Evolutionary conservation across 768 basidiomycete species (phyloP).

Genomic region (Amanita molliuscula): DNA sequence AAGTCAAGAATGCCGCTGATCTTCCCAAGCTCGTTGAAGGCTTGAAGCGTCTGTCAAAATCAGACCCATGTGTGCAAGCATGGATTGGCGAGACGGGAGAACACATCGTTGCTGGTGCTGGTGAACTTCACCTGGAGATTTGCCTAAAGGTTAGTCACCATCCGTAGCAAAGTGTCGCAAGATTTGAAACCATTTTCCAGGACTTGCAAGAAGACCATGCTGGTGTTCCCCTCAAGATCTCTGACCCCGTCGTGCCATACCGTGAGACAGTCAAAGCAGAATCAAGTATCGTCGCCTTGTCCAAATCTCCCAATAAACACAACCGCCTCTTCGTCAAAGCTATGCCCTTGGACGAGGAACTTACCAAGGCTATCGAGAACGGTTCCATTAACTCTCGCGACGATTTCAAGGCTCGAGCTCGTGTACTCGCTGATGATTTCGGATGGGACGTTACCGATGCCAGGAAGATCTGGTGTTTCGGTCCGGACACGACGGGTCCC

Average conservation of each 20-base stretch:
- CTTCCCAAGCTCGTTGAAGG: constrained; percentile 99
- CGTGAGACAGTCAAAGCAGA: constrained; percentile 96
- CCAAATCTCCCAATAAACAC: constrained; percentile 99
- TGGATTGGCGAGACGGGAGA: constrained; percentile 90
- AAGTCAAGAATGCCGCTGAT: constrained; percentile 99
- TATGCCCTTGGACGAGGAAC: constrained; percentile 86
- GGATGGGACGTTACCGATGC: constrained; percentile 99
- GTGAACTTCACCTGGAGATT: constrained; percentile 98
- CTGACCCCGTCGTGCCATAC: constrained; percentile 95
- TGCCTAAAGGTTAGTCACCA: constrained; percentile 74
- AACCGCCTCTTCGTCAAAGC: constrained; percentile 97
- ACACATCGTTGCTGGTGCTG: constrained; percentile 98
- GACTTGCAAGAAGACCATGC: constrained; percentile 99
- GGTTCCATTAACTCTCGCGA: constrained; percentile 86
- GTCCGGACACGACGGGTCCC: constrained; percentile 94
- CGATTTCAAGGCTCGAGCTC: constrained; percentile 95
- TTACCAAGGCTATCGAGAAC: constrained; percentile 83
- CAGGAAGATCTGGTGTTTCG: constrained; percentile 99
- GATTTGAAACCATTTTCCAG: constrained; percentile 24
- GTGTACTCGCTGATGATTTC: constrained; percentile 89
- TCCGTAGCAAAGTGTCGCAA: neutral
- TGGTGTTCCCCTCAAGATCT: constrained; percentile 97
- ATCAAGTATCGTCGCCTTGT: constrained; percentile 91
- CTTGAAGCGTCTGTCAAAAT: constrained; percentile 99
- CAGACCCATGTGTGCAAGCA: constrained; percentile 97